phyloP scores from a whole-genome alignment of 2,329 filamentous ascomycete species.

The Colletotrichum paranaense region DNA sequence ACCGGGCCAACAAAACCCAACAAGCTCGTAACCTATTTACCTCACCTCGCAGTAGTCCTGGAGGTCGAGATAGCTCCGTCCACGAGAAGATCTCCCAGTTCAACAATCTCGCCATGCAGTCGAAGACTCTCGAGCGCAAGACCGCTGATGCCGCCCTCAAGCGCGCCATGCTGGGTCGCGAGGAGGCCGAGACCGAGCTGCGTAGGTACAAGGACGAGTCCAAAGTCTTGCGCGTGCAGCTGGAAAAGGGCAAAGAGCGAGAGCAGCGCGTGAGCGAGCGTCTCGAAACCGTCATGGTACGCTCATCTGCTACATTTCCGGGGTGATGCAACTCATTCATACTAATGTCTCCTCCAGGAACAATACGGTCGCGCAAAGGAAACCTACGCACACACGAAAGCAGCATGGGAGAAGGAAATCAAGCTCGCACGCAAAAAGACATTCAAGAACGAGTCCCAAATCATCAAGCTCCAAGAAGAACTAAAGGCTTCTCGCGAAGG shows the following conservation, averaged over 20 bases:
- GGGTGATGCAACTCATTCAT: slow-evolving; percentile 10
- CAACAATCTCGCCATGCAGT: slow-evolving; percentile 72
- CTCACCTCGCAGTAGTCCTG: slow-evolving; percentile 48
- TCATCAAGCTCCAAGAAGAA: slow-evolving; percentile 80
- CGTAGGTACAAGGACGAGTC: slow-evolving; percentile 72
- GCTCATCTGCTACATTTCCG: neutral
- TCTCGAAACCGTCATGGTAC: slow-evolving; percentile 76
- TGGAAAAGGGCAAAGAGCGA: slow-evolving; percentile 74
- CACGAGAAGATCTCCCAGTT: slow-evolving; percentile 79
- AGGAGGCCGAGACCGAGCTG: slow-evolving; percentile 78
- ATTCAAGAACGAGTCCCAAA: slow-evolving; percentile 77
- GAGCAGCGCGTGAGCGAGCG: slow-evolving; percentile 75
- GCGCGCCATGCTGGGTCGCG: slow-evolving; percentile 74
- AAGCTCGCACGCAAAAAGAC: slow-evolving; percentile 76
- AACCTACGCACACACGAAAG: slow-evolving; percentile 73
- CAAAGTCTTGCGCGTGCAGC: slow-evolving; percentile 63
- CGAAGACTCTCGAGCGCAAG: slow-evolving; percentile 72
- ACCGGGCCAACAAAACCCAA: slow-evolving; percentile 68
- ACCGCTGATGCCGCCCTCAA: slow-evolving; percentile 74
- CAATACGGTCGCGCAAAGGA: slow-evolving; percentile 78
- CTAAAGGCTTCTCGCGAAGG: slow-evolving; percentile 70
- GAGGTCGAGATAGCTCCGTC: slow-evolving; percentile 67
- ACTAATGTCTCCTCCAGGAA: slow-evolving; percentile 60
- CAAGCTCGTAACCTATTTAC: slow-evolving; percentile 51
- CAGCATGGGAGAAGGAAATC: slow-evolving; percentile 80